Evolutionary conservation across 2,329 filamentous ascomycete genomes (phyloP), one percentile per base, ranked within the genome.

Genomic region (Graphilbum ipis-grandicollis): DNA sequence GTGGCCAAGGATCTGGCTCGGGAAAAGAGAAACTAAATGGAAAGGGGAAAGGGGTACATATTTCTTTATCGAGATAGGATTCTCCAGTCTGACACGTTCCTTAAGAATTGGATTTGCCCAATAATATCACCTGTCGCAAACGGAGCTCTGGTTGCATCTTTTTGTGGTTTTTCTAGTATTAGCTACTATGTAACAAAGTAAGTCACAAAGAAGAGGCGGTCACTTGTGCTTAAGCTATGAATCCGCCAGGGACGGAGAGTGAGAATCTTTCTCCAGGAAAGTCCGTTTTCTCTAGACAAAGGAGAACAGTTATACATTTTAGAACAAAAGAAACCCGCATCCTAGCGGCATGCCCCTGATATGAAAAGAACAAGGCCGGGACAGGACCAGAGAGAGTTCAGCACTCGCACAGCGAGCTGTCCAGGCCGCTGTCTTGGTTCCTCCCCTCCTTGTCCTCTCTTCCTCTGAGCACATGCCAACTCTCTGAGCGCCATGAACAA

Each of bases 1-100:
- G 52, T 79, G 32, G 60, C 55, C n/a, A 56, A 53, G 49, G 69
- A 71, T 34, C 37, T 70, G 47, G 32, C 32, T 3, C 25, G 19
- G 4, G 25, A 17, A 12, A 19, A 26, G 21, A 23, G 6, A 5
- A 10, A 5, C 21, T 23, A 23, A 10, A 15, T 3, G 13, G 21
- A 17, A 18, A 33, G 10, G 10, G 19, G 10, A 33, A 33, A 19
- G 13, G 29, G 15, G 12, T n/a, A n/a, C 13, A 17, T 31, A 6
- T 31, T 31, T n/a, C n/a, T n/a, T n/a, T n/a, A n/a, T n/a, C n/a
- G n/a, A n/a, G n/a, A n/a, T n/a, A n/a, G n/a, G n/a, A n/a, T n/a
- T n/a, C n/a, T n/a, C n/a, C n/a, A n/a, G n/a, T 25, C 23, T 25
- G 23, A 25, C 7, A 25, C 23, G n/a, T n/a, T n/a, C n/a, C n/a